These are phyloP conservation scores for Halteria grandinella DNA, from an alignment of 73 alveolate genomes.

Conservation along the genomic window DNA sequence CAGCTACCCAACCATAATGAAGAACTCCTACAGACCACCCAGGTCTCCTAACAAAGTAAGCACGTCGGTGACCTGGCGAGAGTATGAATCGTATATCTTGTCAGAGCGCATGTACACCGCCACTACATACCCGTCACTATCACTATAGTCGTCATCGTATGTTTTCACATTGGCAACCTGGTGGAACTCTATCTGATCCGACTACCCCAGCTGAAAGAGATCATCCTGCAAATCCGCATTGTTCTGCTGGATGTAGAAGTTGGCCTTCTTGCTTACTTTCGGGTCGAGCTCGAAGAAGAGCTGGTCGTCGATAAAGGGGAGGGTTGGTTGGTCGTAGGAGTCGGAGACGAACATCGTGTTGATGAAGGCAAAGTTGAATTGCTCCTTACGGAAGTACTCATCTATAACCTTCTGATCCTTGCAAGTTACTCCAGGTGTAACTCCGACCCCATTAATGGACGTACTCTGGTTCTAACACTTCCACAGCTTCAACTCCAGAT, in stretches of 20 bases:
- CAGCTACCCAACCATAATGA: not conserved
- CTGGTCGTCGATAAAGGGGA: conserved; percentile 4
- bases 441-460: no score
- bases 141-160: not conserved
- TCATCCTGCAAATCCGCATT: conserved; percentile 4
- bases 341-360: conserved; percentile 23
- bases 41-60: conserved; percentile 11
- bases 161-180: not conserved
- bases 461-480: no score
- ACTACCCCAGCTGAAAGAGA: not conserved
- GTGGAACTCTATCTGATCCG: not conserved
- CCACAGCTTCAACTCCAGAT: conserved; percentile 19
- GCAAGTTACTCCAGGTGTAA: not conserved
- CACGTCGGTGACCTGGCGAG: not conserved
- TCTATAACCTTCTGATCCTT: not conserved
- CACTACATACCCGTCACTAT: not conserved
- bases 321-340: no score
- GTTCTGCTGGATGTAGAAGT: not conserved
- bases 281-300: conserved; percentile 3
- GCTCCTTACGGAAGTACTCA: conserved; percentile 8
- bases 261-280: conserved; percentile 5
- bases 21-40: conserved; percentile 16
- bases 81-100: not conserved
- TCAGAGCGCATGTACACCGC: conserved; percentile 13
- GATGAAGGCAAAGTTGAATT: conserved; percentile 21